These are phyloP conservation scores for Debaryomyces psychrophilus DNA, from an alignment of 1,139 yeast genomes.

Conservation along the genomic window DNA sequence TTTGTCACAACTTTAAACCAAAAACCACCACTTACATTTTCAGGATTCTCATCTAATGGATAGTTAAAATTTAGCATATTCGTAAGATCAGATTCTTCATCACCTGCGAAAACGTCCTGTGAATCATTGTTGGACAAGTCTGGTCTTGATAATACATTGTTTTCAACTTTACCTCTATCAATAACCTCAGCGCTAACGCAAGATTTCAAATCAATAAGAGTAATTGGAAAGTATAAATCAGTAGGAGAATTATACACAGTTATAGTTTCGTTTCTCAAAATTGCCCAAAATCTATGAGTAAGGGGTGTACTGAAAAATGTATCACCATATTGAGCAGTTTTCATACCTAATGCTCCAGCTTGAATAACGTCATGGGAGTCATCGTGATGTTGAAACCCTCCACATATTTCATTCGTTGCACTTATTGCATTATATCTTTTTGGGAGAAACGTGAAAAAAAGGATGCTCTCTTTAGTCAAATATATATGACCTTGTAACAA, in stretches of 20 bases:
- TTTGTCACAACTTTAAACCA: slow-evolving; percentile 64
- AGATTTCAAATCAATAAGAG: slow-evolving; percentile 70
- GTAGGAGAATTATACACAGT: slow-evolving; percentile 72
- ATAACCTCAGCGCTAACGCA: slow-evolving; percentile 63
- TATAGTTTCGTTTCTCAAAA: slow-evolving; percentile 68
- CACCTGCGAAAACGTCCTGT: slow-evolving; percentile 17
- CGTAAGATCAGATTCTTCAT: slow-evolving; percentile 31
- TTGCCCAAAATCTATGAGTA: slow-evolving; percentile 68
- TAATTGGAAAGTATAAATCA: slow-evolving; percentile 78
- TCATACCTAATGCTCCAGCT: slow-evolving; percentile 53
- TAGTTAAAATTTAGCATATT: slow-evolving; percentile 24
- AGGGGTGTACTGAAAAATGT: slow-evolving; percentile 38
- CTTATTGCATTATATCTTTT: slow-evolving; percentile 26
- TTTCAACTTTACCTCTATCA: slow-evolving; percentile 28
- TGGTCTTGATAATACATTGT: slow-evolving; percentile 11
- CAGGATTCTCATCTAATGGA: slow-evolving; percentile 31
- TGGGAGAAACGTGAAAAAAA: slow-evolving; percentile 86
- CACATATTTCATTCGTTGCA: slow-evolving; percentile 1
- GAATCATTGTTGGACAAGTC: slow-evolving; percentile 12
- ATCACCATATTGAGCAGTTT: slow-evolving; percentile 49
- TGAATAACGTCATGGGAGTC: slow-evolving; percentile 40
- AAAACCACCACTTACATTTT: slow-evolving; percentile 33
- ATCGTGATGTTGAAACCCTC: slow-evolving; percentile 10
- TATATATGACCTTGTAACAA: slow-evolving; percentile 84
- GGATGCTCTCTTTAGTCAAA: slow-evolving; percentile 62